phyloP scores from a whole-genome alignment of 2,329 filamentous ascomycete species.

The Leptographium radiaticola region DNA sequence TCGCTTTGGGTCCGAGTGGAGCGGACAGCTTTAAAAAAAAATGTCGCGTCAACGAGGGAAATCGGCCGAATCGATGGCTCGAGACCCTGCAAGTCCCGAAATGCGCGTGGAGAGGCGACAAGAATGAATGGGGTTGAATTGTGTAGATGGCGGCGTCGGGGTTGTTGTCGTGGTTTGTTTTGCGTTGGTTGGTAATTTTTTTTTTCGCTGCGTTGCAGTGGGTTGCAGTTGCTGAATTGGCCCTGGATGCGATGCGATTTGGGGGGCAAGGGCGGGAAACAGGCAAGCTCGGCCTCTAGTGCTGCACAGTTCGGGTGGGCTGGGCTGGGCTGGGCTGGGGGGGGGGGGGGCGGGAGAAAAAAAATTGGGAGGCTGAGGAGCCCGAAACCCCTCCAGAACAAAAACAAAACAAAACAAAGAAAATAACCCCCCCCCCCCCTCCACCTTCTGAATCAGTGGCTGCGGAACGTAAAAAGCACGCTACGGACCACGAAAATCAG shows the following conservation, averaged over 20 bases:
- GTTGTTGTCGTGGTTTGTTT: background rate
- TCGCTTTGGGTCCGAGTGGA: too few species aligned
- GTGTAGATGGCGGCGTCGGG: background rate
- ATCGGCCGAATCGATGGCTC: background rate
- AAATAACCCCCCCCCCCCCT: background rate
- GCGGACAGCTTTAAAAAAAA: background rate
- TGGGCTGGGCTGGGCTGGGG: background rate
- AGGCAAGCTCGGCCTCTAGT: background rate
- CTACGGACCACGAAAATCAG: background rate
- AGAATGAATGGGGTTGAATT: background rate
- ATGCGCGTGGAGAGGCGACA: background rate
- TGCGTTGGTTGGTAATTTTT: background rate
- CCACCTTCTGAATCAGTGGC: background rate
- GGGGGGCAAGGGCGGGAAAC: background rate
- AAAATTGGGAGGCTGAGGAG: background rate
- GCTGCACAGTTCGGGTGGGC: background rate
- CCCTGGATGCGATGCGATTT: background rate
- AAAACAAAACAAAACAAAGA: background rate
- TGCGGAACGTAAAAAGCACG: background rate
- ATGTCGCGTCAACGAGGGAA: background rate
- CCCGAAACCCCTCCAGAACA: background rate
- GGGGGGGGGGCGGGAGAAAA: background rate
- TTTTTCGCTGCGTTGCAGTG: background rate
- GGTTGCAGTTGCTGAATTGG: background rate
- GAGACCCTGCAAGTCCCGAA: background rate